Evolutionary conservation across 2,329 filamentous ascomycete species (phyloP), one percentile per base, ranked within the genome.

Genomic region (Apiospora phragmitis): DNA sequence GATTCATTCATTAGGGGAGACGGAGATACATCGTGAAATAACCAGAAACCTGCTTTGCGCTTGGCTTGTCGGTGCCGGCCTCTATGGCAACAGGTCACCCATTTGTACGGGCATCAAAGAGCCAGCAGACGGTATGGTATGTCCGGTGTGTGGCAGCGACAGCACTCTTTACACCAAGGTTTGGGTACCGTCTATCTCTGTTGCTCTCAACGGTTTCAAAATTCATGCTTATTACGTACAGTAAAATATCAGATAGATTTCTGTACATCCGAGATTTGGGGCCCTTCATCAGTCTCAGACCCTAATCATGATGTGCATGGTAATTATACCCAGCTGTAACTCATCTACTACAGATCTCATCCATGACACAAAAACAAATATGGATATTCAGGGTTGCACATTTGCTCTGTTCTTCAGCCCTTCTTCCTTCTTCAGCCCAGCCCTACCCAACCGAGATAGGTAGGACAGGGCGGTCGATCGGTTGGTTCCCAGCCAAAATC

Each of bases 371-470:
- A 38, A 62, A 62, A n/a, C 55, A 62, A 38, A 62, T 62, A 12
- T 62, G 55, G 55, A 62, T 16, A n/a, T 62, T 38, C 55, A 62
- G 55, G 55, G 55, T 62, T 11, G 55, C 18, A 38, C 55, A 62
- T 62, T 32, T 62, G 55, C 55, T 62, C 18, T 62, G 16, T 62
- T 62, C 55, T 62, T 38, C 55, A 62, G 55, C 55, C 55, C 32
- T 62, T 38, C 55, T 38, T 59, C 51, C 26, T 59, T 32, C 26
- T 59, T 62, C 55, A 62, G 55, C 55, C 29, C 55, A 62, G 55
- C 55, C 29, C 55, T 38, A 18, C 32, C 32, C 55, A 38, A 38
- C 55, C 55, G 55, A 62, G 55, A 62, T 62, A 62, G 55, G 55
- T 38, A 62, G 32, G 55, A 62, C 55, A 62, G 32, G 55, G 55